Evolutionary conservation across 257 asterid species (phyloP).

Genomic region (Forsythia viridissima): DNA sequence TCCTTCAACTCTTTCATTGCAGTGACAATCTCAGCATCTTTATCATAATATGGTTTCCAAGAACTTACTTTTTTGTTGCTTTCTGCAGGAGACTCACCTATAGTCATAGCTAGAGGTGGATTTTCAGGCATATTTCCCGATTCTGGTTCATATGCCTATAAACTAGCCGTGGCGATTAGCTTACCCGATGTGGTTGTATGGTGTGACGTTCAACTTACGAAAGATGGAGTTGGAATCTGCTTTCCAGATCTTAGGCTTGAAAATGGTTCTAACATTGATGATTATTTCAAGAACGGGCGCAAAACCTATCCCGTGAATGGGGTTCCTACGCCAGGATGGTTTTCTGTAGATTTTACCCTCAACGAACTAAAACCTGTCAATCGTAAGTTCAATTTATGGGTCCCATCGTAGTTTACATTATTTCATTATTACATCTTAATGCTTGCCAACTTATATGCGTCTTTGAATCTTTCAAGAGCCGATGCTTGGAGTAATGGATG

Average conservation of each 20-base stretch:
- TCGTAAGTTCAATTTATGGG: conserved; percentile 46
- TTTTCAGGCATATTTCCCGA: conserved; percentile 80
- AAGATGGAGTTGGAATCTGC: conserved; percentile 68
- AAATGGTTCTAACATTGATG: conserved; percentile 42
- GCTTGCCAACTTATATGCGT: neutral
- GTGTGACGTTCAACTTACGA: conserved; percentile 81
- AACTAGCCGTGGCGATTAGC: conserved; percentile 29
- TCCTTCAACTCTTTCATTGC: neutral
- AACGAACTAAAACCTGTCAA: conserved; percentile 37
- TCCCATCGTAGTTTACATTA: neutral
- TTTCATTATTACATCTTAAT: neutral
- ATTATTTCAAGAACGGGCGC: neutral
- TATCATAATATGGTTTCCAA: conserved; percentile 1
- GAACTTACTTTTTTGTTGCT: conserved; percentile 4
- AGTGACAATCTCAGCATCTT: neutral
- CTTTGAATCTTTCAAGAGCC: neutral
- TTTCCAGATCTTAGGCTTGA: conserved; percentile 58
- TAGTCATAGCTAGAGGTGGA: conserved; percentile 86
- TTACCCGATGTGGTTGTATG: conserved; percentile 35
- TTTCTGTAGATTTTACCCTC: conserved; percentile 58
- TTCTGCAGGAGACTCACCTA: conserved; percentile 63
- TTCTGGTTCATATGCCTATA: conserved; percentile 55
- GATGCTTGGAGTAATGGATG: neutral
- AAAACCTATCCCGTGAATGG: conserved; percentile 57
- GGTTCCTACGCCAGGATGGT: conserved; percentile 53